Percentiles rank a stretch among this genome's conserved stretches.
Evolutionary conservation across 345 rosid genomes (phyloP).

Genomic region (Turnera subulata): DNA sequence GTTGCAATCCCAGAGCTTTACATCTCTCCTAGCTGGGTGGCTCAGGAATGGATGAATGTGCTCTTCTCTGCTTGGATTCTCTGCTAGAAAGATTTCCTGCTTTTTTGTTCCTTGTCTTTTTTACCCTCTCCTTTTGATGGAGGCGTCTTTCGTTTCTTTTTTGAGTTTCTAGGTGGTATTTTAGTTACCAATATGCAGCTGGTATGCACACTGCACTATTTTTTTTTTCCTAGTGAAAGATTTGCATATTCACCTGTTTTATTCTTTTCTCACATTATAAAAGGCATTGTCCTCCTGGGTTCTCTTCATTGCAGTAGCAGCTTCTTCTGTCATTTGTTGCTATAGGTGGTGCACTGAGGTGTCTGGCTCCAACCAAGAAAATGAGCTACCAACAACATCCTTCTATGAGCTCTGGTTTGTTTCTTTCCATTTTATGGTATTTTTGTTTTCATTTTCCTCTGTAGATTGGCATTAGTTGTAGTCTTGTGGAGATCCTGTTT

Average conservation of each 20-base stretch:
- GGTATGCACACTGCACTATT: constrained; percentile 39
- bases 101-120: constrained; percentile 30
- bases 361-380: constrained; percentile 11
- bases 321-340: constrained; percentile 15
- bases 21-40: constrained; percentile 23
- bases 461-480: constrained; percentile 5
- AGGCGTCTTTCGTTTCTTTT: constrained; percentile 35
- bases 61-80: constrained; percentile 32
- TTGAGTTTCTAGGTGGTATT: constrained; percentile 35
- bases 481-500: too few relatives aligned
- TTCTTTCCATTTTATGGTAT: neutral
- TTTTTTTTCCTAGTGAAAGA: constrained; percentile 15
- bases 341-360: constrained; percentile 1
- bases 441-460: constrained; percentile 2
- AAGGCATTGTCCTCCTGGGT: constrained; percentile 29
- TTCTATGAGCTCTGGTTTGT: constrained; percentile 68
- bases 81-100: constrained; percentile 42
- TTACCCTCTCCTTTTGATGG: constrained; percentile 38
- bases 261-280: constrained; percentile 61
- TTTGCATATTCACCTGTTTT: constrained; percentile 37
- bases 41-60: constrained; percentile 34
- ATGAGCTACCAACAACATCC: constrained; percentile 67
- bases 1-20: constrained; percentile 26
- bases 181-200: constrained; percentile 32
- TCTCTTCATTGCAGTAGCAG: constrained; percentile 32